Conservation (phyloP, 228 moss, liverwort and hornwort genomes). For the Sphagnum magellanicum region DNA sequence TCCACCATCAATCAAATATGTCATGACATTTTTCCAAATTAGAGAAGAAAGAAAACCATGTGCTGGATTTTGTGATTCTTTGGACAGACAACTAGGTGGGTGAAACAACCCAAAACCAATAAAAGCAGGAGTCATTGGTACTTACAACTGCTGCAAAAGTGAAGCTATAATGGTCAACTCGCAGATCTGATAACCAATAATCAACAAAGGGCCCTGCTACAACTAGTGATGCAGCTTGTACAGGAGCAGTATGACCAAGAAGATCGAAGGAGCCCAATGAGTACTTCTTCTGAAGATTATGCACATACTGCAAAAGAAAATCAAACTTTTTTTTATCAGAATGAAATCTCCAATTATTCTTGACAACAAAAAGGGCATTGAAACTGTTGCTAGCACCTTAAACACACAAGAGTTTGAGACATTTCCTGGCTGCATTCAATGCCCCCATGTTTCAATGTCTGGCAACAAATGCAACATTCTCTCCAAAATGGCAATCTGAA, state of each 20-base stretch:
- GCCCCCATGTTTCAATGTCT: background rate
- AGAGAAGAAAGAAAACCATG: background rate
- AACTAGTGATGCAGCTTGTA: slow-evolving; percentile 45
- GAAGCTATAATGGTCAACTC: slow-evolving; percentile 44
- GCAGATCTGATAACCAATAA: slow-evolving; percentile 34
- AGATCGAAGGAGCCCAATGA: slow-evolving; percentile 50
- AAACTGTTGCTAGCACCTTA: background rate
- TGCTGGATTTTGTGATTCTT: background rate
- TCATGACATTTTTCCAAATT: too few relatives aligned
- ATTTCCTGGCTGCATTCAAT: background rate
- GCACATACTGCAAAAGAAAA: slow-evolving; percentile 35
- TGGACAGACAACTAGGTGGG: background rate
- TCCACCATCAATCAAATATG: background rate
- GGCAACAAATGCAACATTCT: background rate
- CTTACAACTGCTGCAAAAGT: slow-evolving; percentile 49
- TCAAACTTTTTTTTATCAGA: too few relatives aligned
- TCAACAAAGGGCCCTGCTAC: slow-evolving; percentile 40
- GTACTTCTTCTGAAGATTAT: slow-evolving; percentile 49
- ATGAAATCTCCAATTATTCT: too few relatives aligned
- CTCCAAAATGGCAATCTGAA: background rate
- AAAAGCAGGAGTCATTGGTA: background rate
- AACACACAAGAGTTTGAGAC: background rate
- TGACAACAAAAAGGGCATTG: background rate
- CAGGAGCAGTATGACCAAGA: slow-evolving; percentile 54
- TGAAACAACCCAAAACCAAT: background rate